Evolutionary conservation across 306 rosid species (phyloP), one percentile per base, ranked within the genome.

Genomic region (Dicorynia guianensis): DNA sequence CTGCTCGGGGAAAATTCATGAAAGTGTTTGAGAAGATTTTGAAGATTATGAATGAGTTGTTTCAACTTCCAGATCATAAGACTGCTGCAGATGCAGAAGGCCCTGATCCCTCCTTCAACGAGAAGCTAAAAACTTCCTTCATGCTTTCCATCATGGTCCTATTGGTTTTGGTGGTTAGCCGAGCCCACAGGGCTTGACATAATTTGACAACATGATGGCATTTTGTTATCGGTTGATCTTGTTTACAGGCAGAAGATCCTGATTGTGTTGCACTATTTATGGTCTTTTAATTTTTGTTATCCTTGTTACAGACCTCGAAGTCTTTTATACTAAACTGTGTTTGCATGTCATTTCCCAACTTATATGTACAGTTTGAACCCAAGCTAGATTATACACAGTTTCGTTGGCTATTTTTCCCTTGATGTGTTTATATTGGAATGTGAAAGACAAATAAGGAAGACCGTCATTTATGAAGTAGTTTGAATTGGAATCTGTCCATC

Each of bases 131-230:
- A 80, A 71, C 77, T 19, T 85, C 93, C 1, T 85, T 94, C 84
- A 73, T 88, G 81, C 89, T 94, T 67, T 80, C 93, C 53, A 79
- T 94, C 72, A 74, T 90, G 84, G 94, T 94, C 48, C 62, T 92
- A 73, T 69, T 92, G 74, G 71, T 92, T 17, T 95, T 91, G 85
- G 85, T 88, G 79, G 85, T 91, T 58, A 55, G 60, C 73, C 91
- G 97, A 60, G 74, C 74, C 47, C 68, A 71, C 11, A 76, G 34
- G 64, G 71, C 76, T 65, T 83, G 82, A 74, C 59, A 46, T 14
- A 84, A 87, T 79, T 87, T 4, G 92, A 48, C 72, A 79, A 94
- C 80, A 78, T 73, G 18, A 80, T 82, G 34, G 17, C 30, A 50
- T 30, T 53, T 69, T 75, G 30, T 50, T 42, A 39, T 63, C 33